Evolutionary conservation across 2,329 filamentous ascomycete genomes (phyloP), one percentile per base, ranked within the genome.

Genomic region (Hypoxylon sp.): DNA sequence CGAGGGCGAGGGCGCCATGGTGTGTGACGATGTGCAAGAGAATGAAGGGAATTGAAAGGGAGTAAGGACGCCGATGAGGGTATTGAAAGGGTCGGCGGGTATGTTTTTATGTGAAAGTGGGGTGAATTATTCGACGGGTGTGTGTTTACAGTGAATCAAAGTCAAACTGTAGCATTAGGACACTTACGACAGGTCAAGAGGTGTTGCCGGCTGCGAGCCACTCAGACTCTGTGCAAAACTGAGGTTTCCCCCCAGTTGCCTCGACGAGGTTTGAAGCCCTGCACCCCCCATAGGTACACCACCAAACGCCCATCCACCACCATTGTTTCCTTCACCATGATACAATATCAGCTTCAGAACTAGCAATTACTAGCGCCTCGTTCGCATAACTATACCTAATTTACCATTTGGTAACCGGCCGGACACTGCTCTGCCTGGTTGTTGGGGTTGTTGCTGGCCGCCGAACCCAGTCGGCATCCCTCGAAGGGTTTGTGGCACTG

Each of bases 161-260:
- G 47, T n/a, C n/a, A 58, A 61, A 29, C 5, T 31, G 26, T n/a
- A 42, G 42, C 63, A 29, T 51, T 51, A 19, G 64, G 72, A 73
- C 72, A 90, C 89, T 81, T 87, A 91, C 89, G 88, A 89, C 63
- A 88, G 82, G 77, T 91, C 89, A 67, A 91, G 80, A 46, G 88
- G 85, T 70, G 88, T 88, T 72, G 86, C 82, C 73, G 87, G 85
- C 79, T 90, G 88, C 64, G 88, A 90, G 69, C 87, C 87, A 75
- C 85, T 86, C 75, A 91, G 81, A 76, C 88, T 91, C 78, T 91
- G 89, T 53, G 89, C 88, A 80, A 91, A 91, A 79, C 88, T 91
- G 65, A 89, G 82, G 78, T 86, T 89, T 73, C 87, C 83, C 69
- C 85, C 84, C 75, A 88, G 80, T 81, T 88, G 85, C 75, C 87